Evolutionary conservation across 805 yeast genomes (phyloP), one percentile per base, ranked within the genome.

Genomic region (Ogataea glucozyma): DNA sequence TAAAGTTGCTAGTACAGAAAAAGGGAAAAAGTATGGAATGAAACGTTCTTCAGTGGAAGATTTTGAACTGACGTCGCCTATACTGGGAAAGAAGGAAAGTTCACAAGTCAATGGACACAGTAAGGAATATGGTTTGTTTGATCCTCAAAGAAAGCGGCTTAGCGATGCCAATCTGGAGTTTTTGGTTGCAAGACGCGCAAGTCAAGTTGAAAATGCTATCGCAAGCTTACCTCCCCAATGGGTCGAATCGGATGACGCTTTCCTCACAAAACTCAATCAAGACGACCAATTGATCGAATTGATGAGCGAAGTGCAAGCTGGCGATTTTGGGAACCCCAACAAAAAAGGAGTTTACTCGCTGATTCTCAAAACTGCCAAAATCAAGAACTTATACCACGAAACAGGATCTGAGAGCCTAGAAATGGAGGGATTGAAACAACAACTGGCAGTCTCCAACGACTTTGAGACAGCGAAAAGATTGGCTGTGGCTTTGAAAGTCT

Each of bases 291-390:
- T 44, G 26, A 48, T 56, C 13, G 61, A 55, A 35, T 31, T 57
- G 5, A 18, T 56, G 41, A 54, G 57, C 39, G 61, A 60, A 26
- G 37, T 58, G 13, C 41, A 52, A 13, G 34, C 47, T 1, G 52
- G 53, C 1, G 38, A 39, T 16, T 59, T 29, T 39, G 51, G 46
- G 3, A 48, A 48, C 31, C 48, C 58, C 1, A 51, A 58, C 43
- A 44, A 26, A 19, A 41, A 44, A 6, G 30, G 41, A 3, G 31
- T 60, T 7, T 59, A 52, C 41, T 31, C 51, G 12, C 35, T 59
- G 21, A 6, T 56, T 4, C 26, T 52, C 27, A 42, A 45, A 23
- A 39, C 51, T 5, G 14, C 40, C 35, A 46, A 32, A 23, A 14
- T 53, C 7, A 46, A 48, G 14, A 48, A 53, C 14, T 16, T 43